Base-by-base conservation (phyloP, 108 stramenopile genomes). In the Cyclotella sp. region DNA sequence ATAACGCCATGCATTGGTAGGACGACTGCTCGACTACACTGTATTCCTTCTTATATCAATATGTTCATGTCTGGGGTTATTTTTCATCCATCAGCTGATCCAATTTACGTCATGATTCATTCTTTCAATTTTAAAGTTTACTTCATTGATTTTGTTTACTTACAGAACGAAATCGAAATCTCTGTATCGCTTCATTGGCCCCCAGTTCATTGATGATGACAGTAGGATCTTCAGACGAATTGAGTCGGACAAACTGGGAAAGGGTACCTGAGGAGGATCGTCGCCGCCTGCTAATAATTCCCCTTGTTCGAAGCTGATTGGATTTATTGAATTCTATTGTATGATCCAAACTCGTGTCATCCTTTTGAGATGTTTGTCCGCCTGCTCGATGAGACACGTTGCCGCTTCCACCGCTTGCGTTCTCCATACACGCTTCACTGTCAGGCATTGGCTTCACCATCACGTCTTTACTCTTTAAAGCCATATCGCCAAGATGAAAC, bases 201-300 rank as follows among this genome's bases (percentile, higher is more conserved):
- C 57, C 57, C 27, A 27, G 18, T 3, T 27, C 57, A 15, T 3
- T 22, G 46, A 7, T 26, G 5, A 9, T 44, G n/a, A n/a, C n/a
- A n/a, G n/a, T n/a, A n/a, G n/a, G n/a, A n/a, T n/a, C n/a, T n/a
- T n/a, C n/a, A n/a, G n/a, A n/a, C n/a, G n/a, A n/a, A n/a, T n/a
- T n/a, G n/a, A n/a, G 64, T 15, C 64, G 43, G 8, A 65, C 64
- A 47, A 65, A 65, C 26, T 65, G 64, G 7, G 64, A 43, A 0
- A 65, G 64, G 21, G 64, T 46, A 18, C 64, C 64, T 9, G 34
- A 65, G 0, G 64, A 65, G 10, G 45, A 47, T 65, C 44, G 9
- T 18, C 44, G 15, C 34, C 64, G n/a, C 14, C 16, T n/a, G 6
- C 34, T 34, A 34, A 2, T 2, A 6, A 6, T 34, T 34, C 34